Evolutionary conservation across 352 stramenopile genomes (phyloP).

Genomic region (Thraustotheca clavata): DNA sequence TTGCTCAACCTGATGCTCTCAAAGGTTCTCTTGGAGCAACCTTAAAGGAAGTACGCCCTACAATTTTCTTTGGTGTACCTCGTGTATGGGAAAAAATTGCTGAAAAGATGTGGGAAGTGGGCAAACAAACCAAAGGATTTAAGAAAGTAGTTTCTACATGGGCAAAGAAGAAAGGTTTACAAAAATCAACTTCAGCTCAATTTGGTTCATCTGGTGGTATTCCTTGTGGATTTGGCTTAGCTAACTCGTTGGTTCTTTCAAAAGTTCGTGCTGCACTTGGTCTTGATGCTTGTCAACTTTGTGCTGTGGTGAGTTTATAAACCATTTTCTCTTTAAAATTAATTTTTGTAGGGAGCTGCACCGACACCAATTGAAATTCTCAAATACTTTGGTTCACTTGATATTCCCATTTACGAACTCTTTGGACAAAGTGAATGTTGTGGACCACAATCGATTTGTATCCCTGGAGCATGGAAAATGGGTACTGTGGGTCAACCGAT

Average conservation of each 20-base stretch:
- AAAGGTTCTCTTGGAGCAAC: slow-evolving; percentile 82
- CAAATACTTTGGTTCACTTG: slow-evolving; percentile 88
- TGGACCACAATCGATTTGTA: slow-evolving; percentile 66
- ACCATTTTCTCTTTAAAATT: too few species aligned
- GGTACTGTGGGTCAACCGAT: slow-evolving; percentile 65
- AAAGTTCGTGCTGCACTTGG: slow-evolving; percentile 64
- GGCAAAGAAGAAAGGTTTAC: slow-evolving; percentile 33
- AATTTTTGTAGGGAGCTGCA: too few species aligned
- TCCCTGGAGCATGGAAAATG: slow-evolving; percentile 78
- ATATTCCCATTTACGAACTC: slow-evolving; percentile 90
- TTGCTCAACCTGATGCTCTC: slow-evolving; percentile 83
- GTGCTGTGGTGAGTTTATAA: not conserved
- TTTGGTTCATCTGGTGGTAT: slow-evolving; percentile 26
- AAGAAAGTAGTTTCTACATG: slow-evolving; percentile 48
- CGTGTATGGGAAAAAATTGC: slow-evolving; percentile 70
- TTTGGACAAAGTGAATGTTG: slow-evolving; percentile 89
- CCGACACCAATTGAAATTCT: slow-evolving; percentile 47
- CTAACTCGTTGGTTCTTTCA: slow-evolving; percentile 34
- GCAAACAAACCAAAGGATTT: slow-evolving; percentile 31
- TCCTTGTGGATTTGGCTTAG: slow-evolving; percentile 37
- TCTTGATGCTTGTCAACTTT: slow-evolving; percentile 72
- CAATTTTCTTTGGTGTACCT: slow-evolving; percentile 86
- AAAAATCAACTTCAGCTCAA: slow-evolving; percentile 24
- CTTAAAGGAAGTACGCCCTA: slow-evolving; percentile 80
- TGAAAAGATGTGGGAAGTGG: slow-evolving; percentile 27